phyloP scores from a whole-genome alignment of 140 eudicot genomes.

The Senecio squalidus region DNA sequence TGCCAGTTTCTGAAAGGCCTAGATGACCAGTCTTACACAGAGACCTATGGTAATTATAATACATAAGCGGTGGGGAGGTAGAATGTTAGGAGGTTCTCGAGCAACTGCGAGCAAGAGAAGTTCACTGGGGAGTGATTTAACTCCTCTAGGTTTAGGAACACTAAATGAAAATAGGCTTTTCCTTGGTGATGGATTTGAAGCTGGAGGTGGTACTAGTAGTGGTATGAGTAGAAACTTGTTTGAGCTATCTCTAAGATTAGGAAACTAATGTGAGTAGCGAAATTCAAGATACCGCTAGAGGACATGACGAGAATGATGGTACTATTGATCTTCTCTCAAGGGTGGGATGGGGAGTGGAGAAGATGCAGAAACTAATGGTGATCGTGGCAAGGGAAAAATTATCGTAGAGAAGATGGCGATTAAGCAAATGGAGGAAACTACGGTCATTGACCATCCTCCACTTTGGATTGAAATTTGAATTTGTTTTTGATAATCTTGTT shows the following conservation, averaged over 20 bases:
- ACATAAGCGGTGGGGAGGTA: slow-evolving; percentile 3
- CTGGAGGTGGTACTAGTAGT: background rate
- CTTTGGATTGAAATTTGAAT: background rate
- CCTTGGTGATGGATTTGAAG: background rate
- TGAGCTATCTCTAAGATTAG: slow-evolving; percentile 9
- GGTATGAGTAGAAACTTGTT: background rate
- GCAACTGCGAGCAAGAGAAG: background rate
- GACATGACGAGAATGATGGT: slow-evolving; percentile 9
- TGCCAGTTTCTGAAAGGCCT: background rate
- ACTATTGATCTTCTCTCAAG: slow-evolving; percentile 23
- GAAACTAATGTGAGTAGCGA: background rate
- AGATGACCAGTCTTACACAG: background rate
- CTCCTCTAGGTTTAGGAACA: background rate
- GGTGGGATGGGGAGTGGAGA: slow-evolving; percentile 1
- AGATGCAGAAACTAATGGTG: slow-evolving; percentile 3
- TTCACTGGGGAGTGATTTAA: background rate
- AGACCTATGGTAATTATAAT: background rate
- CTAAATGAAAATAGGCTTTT: background rate
- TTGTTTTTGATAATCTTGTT: background rate
- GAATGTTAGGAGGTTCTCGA: background rate
- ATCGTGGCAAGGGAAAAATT: background rate
- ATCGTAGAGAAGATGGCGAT: background rate
- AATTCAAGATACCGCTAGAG: background rate
- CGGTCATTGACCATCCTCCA: too few species aligned
- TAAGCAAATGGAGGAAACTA: background rate